Base-by-base conservation (phyloP, 495 filamentous ascomycete genomes). In the Friedmanniomyces endolithicus region DNA sequence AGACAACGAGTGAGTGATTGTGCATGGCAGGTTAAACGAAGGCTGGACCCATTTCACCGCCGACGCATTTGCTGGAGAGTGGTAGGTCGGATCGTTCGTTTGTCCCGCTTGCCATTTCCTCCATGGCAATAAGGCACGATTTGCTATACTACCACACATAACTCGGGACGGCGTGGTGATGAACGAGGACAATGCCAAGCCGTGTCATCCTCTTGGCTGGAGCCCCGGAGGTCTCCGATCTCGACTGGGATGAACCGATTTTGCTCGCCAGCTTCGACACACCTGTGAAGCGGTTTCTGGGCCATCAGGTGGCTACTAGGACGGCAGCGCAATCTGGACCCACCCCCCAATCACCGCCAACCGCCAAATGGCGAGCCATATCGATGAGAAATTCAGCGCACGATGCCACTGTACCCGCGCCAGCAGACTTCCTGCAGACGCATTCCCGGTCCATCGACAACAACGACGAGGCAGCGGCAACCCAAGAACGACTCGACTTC, bases 231-330 rank as follows among this genome's bases (percentile, higher is more conserved):
- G 59, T 62, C 19, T 60, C 58, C 35, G 69, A 68, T 27, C 70
- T 88, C 12, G 61, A 75, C 25, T 88, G 83, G 84, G 65, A 72
- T 33, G 64, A 74, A 27, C 59, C 66, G 6, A 67, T 70, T 29
- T 69, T 87, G 47, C 66, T 85, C 34, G 60, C 71, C 12, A 50
- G 49, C 0, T 60, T 62, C 51, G 17, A 49, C 11, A 34, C 54
- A 12, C 37, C 47, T 12, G 47, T 60, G 12, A 39, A 19, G 40
- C 41, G 53, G 31, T 56, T 45, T 19, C 49, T 52, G 19, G 34
- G 20, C 35, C 33, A 41, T n/a, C 22, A 25, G 17, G 16, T n/a
- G 2, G 35, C 49, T 33, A 0, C 52, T 22, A 2, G 2, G 0
- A n/a, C 4, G 22, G 11, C 11, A 24, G 20, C 35, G 25, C n/a